Conservation (phyloP, 2,329 filamentous ascomycete genomes). For the Cladosporium sp. region DNA sequence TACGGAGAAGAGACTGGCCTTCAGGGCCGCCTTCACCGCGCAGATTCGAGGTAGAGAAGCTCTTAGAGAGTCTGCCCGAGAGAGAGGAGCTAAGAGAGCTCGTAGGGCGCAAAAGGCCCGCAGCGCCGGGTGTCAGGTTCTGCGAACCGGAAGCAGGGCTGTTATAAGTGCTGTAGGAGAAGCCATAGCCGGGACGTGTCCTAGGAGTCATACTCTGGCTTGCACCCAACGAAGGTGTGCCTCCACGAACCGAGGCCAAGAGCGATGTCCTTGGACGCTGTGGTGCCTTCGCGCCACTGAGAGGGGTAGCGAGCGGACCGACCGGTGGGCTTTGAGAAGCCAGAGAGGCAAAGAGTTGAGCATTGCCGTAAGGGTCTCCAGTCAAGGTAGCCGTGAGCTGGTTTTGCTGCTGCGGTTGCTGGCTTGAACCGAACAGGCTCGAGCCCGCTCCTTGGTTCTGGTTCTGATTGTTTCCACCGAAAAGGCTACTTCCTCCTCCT, state of each 20-base stretch:
- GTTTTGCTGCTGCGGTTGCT: slow-evolving; percentile 49
- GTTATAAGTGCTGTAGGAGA: slow-evolving; percentile 88
- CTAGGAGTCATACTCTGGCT: slow-evolving; percentile 8
- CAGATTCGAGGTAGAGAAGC: slow-evolving; percentile 80
- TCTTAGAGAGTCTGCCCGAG: slow-evolving; percentile 63
- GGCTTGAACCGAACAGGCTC: slow-evolving; percentile 51
- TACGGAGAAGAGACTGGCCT: slow-evolving; percentile 7
- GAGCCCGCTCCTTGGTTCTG: slow-evolving; percentile 38
- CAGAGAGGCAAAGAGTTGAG: slow-evolving; percentile 77
- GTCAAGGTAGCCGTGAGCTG: slow-evolving; percentile 59
- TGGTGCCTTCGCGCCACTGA: slow-evolving; percentile 58
- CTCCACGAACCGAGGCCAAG: slow-evolving; percentile 14
- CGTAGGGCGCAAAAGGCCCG: slow-evolving; percentile 57
- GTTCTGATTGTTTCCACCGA: slow-evolving; percentile 39
- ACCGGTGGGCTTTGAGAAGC: slow-evolving; percentile 64
- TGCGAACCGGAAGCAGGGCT: slow-evolving; percentile 56
- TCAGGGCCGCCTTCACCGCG: slow-evolving; percentile 62
- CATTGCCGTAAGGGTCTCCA: slow-evolving; percentile 84
- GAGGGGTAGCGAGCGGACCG: slow-evolving; percentile 85
- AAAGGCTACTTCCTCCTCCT: slow-evolving; percentile 34
- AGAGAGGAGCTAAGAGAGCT: slow-evolving; percentile 63
- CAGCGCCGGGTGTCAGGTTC: slow-evolving; percentile 65
- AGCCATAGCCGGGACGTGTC: slow-evolving; percentile 63
- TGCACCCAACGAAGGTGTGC: slow-evolving; percentile 9
- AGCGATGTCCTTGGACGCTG: slow-evolving; percentile 29